Evolutionary conservation across 495 filamentous ascomycete genomes (phyloP).

Genomic region (Xeromyces bisporus): DNA sequence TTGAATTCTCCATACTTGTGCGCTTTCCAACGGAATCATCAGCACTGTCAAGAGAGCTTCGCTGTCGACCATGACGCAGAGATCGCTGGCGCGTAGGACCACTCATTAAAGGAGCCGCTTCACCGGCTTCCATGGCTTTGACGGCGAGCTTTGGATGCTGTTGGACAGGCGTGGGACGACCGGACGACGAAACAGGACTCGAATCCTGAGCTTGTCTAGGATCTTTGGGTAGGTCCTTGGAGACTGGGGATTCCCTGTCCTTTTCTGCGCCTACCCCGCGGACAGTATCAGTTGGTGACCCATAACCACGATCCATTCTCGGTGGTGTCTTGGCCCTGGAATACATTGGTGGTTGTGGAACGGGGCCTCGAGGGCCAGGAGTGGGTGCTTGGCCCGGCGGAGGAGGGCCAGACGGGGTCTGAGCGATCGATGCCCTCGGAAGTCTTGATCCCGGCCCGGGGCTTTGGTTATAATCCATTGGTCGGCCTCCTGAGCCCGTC

Average conservation of each 20-base stretch:
- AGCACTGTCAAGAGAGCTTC: slow-evolving; percentile 27
- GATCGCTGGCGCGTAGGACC: slow-evolving; percentile 28
- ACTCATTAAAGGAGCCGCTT: slow-evolving; percentile 29
- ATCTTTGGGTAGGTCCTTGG: slow-evolving; percentile 34
- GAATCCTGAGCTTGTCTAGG: slow-evolving; percentile 12
- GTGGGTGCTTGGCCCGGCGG: slow-evolving; percentile 75
- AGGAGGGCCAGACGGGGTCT: slow-evolving; percentile 65
- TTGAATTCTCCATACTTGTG: slow-evolving; percentile 26
- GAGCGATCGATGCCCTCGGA: slow-evolving; percentile 51
- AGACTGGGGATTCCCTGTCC: slow-evolving; percentile 37
- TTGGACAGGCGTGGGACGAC: slow-evolving; percentile 47
- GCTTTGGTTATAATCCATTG: slow-evolving; percentile 15
- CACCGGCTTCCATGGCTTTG: slow-evolving; percentile 32
- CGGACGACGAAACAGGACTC: slow-evolving; percentile 32
- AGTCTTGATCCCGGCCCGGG: slow-evolving; percentile 41
- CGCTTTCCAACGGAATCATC: slow-evolving; percentile 30
- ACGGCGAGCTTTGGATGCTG: slow-evolving; percentile 22
- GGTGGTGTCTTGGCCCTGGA: slow-evolving; percentile 45
- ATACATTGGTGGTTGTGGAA: slow-evolving; percentile 18
- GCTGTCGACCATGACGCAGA: slow-evolving; percentile 23
- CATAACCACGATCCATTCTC: slow-evolving; percentile 31
- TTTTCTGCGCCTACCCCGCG: slow-evolving; percentile 27
- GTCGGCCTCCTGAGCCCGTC: slow-evolving; percentile 17
- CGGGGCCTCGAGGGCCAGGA: slow-evolving; percentile 45
- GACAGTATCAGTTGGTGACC: slow-evolving; percentile 34